Evolutionary conservation across 2,329 filamentous ascomycete species (phyloP).

Genomic region (Dothistroma septosporum): DNA sequence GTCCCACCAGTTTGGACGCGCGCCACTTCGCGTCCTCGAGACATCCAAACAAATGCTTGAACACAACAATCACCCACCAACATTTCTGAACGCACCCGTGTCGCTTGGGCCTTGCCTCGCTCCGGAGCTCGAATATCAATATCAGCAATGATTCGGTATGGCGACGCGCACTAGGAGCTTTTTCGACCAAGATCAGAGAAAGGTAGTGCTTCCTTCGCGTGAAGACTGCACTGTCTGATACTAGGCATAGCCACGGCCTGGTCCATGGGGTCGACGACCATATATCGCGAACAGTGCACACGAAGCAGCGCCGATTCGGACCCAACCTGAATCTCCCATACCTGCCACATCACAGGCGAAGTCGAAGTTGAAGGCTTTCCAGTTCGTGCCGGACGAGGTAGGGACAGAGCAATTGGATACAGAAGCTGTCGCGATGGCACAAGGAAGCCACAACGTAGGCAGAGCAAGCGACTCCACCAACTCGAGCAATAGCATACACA

Average conservation of each 20-base stretch:
- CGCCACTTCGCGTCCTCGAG: constrained; percentile 5
- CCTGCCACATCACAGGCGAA: constrained; percentile 51
- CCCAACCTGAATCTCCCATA: constrained; percentile 40
- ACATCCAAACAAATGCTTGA: background rate
- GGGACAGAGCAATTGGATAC: constrained; percentile 8
- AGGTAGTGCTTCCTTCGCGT: constrained; percentile 32
- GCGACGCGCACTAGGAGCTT: constrained; percentile 47
- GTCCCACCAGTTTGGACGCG: background rate
- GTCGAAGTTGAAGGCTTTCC: constrained; percentile 54
- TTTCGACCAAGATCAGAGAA: constrained; percentile 47
- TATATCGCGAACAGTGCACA: constrained; percentile 16
- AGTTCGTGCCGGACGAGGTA: constrained; percentile 42
- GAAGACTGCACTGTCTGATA: constrained; percentile 1
- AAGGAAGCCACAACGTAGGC: constrained; percentile 1
- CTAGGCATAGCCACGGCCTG: constrained; percentile 20
- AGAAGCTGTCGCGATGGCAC: constrained; percentile 36
- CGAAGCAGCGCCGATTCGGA: constrained; percentile 24
- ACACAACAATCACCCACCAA: background rate
- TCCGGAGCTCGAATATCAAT: background rate
- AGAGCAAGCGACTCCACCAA: background rate
- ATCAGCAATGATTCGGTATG: constrained; percentile 17
- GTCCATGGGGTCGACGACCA: constrained; percentile 24
- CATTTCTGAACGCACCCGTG: background rate
- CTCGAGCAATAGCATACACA: constrained; percentile 7
- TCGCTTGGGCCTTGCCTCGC: background rate